Percentiles rank a stretch among this genome's conserved stretches.
These are phyloP conservation scores for Chaetomium strumarium DNA, from an alignment of 2,329 filamentous ascomycete genomes.

Conservation along the genomic window DNA sequence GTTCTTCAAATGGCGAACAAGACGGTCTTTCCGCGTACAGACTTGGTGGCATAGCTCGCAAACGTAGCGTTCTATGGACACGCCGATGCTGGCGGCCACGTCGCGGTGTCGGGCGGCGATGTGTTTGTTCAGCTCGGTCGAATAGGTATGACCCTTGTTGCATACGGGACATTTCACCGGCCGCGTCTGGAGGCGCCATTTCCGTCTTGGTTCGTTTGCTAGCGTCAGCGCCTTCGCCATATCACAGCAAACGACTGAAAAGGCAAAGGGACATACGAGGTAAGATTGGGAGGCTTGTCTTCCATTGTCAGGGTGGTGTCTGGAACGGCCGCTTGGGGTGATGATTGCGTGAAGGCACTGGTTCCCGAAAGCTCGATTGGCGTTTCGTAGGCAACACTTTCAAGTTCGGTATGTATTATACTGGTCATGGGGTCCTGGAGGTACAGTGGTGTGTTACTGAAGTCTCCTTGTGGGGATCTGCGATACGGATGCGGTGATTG, in stretches of 20 bases:
- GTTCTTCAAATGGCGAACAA: neutral
- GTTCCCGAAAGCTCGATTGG: neutral
- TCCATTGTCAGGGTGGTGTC: neutral
- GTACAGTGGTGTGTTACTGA: neutral
- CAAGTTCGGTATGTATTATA: neutral
- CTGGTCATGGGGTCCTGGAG: neutral
- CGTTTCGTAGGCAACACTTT: neutral
- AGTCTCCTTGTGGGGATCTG: no score
- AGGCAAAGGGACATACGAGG: neutral
- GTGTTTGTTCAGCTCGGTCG: neutral
- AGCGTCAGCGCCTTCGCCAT: neutral
- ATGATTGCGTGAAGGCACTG: neutral
- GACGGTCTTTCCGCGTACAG: neutral
- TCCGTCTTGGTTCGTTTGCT: neutral
- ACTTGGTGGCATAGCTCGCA: neutral
- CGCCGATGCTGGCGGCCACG: neutral
- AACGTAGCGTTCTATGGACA: neutral
- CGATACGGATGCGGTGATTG: neutral
- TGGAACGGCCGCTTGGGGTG: neutral
- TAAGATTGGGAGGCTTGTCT: neutral
- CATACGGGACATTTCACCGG: slow-evolving; percentile 7
- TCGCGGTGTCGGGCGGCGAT: slow-evolving; percentile 2
- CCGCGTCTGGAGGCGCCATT: neutral
- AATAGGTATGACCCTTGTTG: neutral
- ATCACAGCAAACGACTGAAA: no score